Conservation (phyloP, 306 rosid species). For the Rosa multiflora region DNA sequence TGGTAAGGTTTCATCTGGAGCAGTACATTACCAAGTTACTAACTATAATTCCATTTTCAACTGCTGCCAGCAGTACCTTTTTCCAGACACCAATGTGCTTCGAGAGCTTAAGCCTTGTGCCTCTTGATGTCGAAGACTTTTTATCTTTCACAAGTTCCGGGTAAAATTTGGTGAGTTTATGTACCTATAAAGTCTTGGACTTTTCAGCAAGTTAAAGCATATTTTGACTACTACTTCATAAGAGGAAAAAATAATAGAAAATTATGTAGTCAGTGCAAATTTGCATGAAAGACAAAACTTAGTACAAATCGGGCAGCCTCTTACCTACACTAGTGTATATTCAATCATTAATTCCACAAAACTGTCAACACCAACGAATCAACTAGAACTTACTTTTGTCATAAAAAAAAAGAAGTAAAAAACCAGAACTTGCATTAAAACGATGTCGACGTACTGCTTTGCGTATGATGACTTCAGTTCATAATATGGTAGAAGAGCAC, state of each 20-base stretch:
- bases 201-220: background rate
- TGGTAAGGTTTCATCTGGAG: background rate
- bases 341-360: no score
- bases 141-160: background rate
- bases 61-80: background rate
- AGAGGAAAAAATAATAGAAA: background rate
- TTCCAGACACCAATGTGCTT: background rate
- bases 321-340: background rate
- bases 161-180: slow-evolving; percentile 23
- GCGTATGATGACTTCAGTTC: no score
- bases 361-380: no score
- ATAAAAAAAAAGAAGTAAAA: no score
- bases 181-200: background rate
- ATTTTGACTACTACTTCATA: background rate
- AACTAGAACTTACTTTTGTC: no score
- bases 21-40: background rate
- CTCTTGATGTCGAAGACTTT: background rate
- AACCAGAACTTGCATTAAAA: no score
- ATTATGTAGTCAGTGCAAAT: background rate
- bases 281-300: background rate
- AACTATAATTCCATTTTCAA: background rate
- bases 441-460: no score
- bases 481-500: no score
- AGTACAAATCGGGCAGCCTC: background rate
- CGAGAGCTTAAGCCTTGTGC: background rate